Percentiles rank a stretch among this genome's conserved stretches.
These are phyloP conservation scores for Mimosa bimucronata DNA, from an alignment of 306 rosid genomes.

Conservation along the genomic window DNA sequence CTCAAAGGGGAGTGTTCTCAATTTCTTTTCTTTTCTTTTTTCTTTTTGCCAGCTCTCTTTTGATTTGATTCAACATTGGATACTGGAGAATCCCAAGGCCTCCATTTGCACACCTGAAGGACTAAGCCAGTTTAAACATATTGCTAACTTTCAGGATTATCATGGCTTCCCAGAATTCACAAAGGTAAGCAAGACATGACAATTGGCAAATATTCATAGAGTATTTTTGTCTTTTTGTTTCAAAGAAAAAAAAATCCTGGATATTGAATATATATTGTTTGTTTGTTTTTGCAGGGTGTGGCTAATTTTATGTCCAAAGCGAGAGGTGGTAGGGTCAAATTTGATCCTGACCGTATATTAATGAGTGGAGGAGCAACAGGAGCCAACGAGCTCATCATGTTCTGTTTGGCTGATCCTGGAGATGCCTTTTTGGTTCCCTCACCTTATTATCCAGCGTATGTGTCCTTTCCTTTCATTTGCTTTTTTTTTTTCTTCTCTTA, in stretches of 20 bases:
- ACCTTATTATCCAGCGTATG: slow-evolving; percentile 93
- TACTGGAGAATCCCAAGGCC: slow-evolving; percentile 66
- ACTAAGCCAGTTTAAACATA: slow-evolving; percentile 55
- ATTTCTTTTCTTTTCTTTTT: neutral
- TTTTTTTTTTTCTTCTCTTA: neutral
- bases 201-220: neutral
- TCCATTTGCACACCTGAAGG: slow-evolving; percentile 86
- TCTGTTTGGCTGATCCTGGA: slow-evolving; percentile 86
- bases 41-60: slow-evolving; percentile 52
- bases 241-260: neutral
- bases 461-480: slow-evolving; percentile 16
- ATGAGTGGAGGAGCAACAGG: slow-evolving; percentile 99
- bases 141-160: slow-evolving; percentile 84
- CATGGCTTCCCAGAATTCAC: slow-evolving; percentile 79
- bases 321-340: slow-evolving; percentile 79
- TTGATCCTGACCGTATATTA: slow-evolving; percentile 71
- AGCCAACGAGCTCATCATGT: slow-evolving; percentile 78
- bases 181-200: slow-evolving; percentile 48
- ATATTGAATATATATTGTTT: neutral
- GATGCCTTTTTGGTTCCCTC: slow-evolving; percentile 91
- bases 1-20: neutral
- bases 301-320: slow-evolving; percentile 84
- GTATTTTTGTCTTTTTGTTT: neutral
- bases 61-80: slow-evolving; percentile 75
- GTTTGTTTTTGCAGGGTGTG: slow-evolving; percentile 53